A percentile compares a stretch with the other conserved stretches of the same genome.
phyloP scores from a whole-genome alignment of 495 filamentous ascomycete genomes.

The Trichoderma erinaceum region DNA sequence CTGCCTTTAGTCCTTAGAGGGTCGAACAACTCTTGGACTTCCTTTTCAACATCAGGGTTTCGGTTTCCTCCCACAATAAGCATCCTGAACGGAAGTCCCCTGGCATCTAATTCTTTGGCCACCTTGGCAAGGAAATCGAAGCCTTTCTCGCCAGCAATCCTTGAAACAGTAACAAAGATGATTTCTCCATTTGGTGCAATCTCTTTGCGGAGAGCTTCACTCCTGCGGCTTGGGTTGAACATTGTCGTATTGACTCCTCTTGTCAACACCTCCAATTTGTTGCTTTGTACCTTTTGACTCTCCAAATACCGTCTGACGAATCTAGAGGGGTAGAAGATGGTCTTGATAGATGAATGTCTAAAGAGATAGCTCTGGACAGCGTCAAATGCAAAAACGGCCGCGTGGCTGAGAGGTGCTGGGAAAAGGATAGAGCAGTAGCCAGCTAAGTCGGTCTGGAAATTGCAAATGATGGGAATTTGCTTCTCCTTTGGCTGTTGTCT shows the following conservation, averaged over 20 bases:
- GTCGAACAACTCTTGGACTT: slow-evolving; percentile 48
- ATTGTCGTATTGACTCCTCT: slow-evolving; percentile 54
- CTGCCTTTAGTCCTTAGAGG: slow-evolving; percentile 35
- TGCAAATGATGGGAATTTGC: slow-evolving; percentile 50
- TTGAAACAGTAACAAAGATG: slow-evolving; percentile 52
- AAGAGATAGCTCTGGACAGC: slow-evolving; percentile 55
- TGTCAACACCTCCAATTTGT: slow-evolving; percentile 48
- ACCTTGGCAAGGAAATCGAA: slow-evolving; percentile 55
- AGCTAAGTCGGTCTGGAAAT: slow-evolving; percentile 61
- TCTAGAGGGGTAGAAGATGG: slow-evolving; percentile 56
- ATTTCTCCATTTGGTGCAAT: slow-evolving; percentile 53
- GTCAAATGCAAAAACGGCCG: slow-evolving; percentile 50
- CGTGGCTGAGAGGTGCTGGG: slow-evolving; percentile 46
- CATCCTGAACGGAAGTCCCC: slow-evolving; percentile 51
- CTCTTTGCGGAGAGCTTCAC: slow-evolving; percentile 38
- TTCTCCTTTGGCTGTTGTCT: slow-evolving; percentile 44
- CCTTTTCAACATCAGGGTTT: slow-evolving; percentile 49
- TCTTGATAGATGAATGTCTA: slow-evolving; percentile 47
- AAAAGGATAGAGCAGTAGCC: slow-evolving; percentile 58
- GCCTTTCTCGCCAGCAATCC: slow-evolving; percentile 59
- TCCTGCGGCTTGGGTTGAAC: slow-evolving; percentile 47
- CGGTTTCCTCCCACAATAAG: slow-evolving; percentile 57
- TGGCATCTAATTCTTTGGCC: slow-evolving; percentile 41
- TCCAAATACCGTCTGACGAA: slow-evolving; percentile 52
- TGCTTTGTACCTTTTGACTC: slow-evolving; percentile 38